Evolutionary conservation across 2,329 filamentous ascomycete genomes (phyloP), one percentile per base, ranked within the genome.

Genomic region (Fusarium sp.): DNA sequence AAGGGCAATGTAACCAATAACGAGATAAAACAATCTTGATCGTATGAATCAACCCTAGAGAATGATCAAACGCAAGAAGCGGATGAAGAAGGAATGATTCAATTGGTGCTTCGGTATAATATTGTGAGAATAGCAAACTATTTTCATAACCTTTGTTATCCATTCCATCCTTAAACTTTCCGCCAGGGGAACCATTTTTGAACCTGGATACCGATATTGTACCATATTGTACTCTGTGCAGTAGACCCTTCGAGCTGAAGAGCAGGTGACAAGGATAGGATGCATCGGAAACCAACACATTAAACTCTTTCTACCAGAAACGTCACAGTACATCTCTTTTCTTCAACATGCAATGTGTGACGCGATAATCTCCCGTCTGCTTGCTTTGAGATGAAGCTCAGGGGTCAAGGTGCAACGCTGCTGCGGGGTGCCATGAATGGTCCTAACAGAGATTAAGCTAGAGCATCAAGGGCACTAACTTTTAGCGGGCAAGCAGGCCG

Each of bases 401-500:
- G 66, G 66, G 66, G 66, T 67, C 38, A 12, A 69, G 41, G 41
- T 64, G 53, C 59, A 69, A 69, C 65, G 53, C 65, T 70, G 55
- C 62, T 69, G 71, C 67, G 71, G 72, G 71, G 71, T 70, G 71
- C 57, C 49, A 65, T 44, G 50, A 44, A 44, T 33, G 52, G 50
- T 52, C 46, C 55, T 36, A 36, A 36, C 23, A 40, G 23, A 50
- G 40, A 49, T 33, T 30, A 50, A 59, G 34, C 67, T 70, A 54
- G 53, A 40, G 23, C 23, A 23, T 23, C 42, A 58, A 69, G 61
- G 56, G 53, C 62, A 74, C 71, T 74, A 74, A 74, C 70, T 63
- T 62, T 70, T 71, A 72, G 72, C 65, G 60, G 72, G 40, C 57
- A 51, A 72, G 42, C 38, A 65, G 57, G 57, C 71, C 67, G 70